These are phyloP conservation scores for Eucalyptus erythrocorys DNA, from an alignment of 345 rosid genomes.

Conservation along the genomic window DNA sequence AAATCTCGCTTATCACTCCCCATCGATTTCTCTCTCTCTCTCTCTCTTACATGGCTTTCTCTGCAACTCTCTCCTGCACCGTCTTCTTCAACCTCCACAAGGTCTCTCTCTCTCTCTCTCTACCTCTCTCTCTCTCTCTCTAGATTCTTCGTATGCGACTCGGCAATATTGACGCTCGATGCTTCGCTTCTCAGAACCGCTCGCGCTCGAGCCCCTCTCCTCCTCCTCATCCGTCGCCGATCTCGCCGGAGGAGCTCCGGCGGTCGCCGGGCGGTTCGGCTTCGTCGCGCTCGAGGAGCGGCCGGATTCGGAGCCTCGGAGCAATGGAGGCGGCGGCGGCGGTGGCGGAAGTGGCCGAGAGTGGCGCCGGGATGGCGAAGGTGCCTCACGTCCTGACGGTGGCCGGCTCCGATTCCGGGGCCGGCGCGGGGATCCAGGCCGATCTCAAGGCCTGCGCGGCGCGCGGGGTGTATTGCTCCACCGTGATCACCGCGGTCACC, in stretches of 20 bases:
- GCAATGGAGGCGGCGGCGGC: conserved; percentile 3
- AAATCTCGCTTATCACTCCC: neutral
- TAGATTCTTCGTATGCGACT: neutral
- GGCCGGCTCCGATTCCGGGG: conserved; percentile 94
- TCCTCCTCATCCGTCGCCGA: neutral
- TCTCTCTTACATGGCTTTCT: neutral
- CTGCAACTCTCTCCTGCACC: neutral
- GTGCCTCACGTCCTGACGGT: conserved; percentile 70
- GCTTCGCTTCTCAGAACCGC: neutral
- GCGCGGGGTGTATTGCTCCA: conserved; percentile 83
- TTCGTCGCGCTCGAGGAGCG: neutral
- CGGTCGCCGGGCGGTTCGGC: neutral
- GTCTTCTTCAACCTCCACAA: neutral
- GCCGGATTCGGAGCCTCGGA: neutral
- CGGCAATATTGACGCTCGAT: neutral
- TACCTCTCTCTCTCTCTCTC: neutral
- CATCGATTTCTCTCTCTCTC: neutral
- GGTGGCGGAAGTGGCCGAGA: neutral
- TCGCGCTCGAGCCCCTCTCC: neutral
- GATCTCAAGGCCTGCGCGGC: conserved; percentile 92
- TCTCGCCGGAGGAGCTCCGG: neutral
- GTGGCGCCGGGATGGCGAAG: conserved; percentile 1
- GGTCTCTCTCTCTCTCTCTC: neutral
- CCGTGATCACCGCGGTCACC: conserved; percentile 82
- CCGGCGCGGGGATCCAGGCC: conserved; percentile 95